Evolutionary conservation across 1,284 basidiomycete species (phyloP).

Genomic region (Schizophyllum amplum): DNA sequence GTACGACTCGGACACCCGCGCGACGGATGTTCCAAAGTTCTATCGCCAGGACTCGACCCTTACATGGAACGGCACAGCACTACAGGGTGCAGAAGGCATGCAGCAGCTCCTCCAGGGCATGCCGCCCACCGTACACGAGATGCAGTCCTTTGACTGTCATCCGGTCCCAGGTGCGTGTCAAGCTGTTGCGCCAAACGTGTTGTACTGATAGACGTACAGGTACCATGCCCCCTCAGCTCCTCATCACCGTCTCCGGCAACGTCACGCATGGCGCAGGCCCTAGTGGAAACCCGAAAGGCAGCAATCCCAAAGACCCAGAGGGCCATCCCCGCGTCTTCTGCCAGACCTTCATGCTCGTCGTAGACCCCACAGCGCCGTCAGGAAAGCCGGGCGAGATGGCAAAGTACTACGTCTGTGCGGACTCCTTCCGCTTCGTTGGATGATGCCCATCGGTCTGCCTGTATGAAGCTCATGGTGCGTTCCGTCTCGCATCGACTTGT

Average conservation of each 20-base stretch:
- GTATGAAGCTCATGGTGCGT: background rate
- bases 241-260: constrained; percentile 70
- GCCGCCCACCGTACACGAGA: constrained; percentile 71
- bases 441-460: background rate
- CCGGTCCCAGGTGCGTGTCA: constrained; percentile 64
- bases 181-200: background rate
- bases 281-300: constrained; percentile 43
- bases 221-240: constrained; percentile 65
- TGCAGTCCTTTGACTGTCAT: constrained; percentile 82
- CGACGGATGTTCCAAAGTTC: constrained; percentile 65
- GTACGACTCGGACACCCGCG: constrained; percentile 67
- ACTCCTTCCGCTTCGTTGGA: background rate
- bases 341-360: constrained; percentile 78
- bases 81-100: constrained; percentile 61
- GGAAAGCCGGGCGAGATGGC: constrained; percentile 60
- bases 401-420: constrained; percentile 38
- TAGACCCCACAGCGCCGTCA: constrained; percentile 57
- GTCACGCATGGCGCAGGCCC: constrained; percentile 65
- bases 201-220: constrained; percentile 30
- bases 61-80: constrained; percentile 81
- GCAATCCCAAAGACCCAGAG: constrained; percentile 49
- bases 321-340: constrained; percentile 77
- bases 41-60: constrained; percentile 69
- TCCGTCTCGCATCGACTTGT: background rate
- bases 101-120: constrained; percentile 57